Base-by-base conservation (phyloP, 2,329 filamentous ascomycete species). In the Aspergillus bombycis region DNA sequence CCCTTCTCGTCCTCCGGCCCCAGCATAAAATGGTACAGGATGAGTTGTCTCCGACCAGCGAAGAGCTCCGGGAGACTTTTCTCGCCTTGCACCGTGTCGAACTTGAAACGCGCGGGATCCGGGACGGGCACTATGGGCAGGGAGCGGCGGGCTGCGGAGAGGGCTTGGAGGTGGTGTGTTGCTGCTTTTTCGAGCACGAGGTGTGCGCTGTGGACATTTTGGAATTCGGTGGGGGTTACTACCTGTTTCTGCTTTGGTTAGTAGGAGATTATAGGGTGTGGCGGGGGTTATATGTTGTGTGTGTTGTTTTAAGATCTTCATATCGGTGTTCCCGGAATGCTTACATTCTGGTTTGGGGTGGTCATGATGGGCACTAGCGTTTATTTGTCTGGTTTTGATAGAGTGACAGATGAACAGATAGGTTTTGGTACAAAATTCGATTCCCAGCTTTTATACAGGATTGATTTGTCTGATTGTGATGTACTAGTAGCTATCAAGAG, bases 11-110 rank as follows among this genome's bases (percentile, higher is more conserved):
- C 68, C 3, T 71, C 65, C 1, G 79, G 78, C 0, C 65, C 70
- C 61, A 82, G 80, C 81, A 83, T 83, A 74, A 82, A 83, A 69
- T 83, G 80, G 66, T 82, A 82, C 41, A 83, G 63, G 52, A 74
- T 72, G 9, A 75, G 67, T 48, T 74, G 72, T 10, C 68, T 61
- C 36, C 69, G 72, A 30, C 69, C 69, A 38, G 65, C 65, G 65
- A 75, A 74, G 21, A 74, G 69, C 38, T 74, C 70, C 2, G 50
- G 34, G 14, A 74, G 68, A 19, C 54, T 69, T 34, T 70, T 67
- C 21, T 61, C 59, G 23, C 70, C 70, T 43, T 71, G 68, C 4
- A 68, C 60, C 0, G 63, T 65, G 16, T 75, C 71, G 0, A 73
- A 73, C 19, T 74, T 70, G 65, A 83, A 81, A 19, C 65, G 72